Evolutionary conservation across 2,329 filamentous ascomycete genomes (phyloP).

Genomic region (Trichoderma endophyticum): DNA sequence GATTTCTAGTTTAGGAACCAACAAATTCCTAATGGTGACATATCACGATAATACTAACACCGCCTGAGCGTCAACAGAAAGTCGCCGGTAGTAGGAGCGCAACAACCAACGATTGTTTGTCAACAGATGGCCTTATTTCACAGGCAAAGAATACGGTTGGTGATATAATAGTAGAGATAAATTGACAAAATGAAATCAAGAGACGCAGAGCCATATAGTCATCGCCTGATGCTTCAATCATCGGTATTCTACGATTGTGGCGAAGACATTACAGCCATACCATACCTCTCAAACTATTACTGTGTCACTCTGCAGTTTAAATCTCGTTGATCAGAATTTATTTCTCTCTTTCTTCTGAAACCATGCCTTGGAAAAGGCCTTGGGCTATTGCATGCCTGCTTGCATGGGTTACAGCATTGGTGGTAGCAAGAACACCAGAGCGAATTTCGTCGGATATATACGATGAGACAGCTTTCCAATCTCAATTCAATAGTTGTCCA

Average conservation of each 20-base stretch:
- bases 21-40: neutral
- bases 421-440: neutral
- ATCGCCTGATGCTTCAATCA: neutral
- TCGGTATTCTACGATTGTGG: neutral
- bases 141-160: neutral
- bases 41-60: neutral
- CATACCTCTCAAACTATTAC: neutral
- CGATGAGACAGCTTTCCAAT: neutral
- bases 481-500: neutral
- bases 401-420: neutral
- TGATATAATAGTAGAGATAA: neutral
- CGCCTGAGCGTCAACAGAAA: neutral
- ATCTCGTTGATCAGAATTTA: neutral
- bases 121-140: neutral
- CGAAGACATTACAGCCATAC: neutral
- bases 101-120: neutral
- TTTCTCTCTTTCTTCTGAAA: neutral
- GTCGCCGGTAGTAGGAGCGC: neutral
- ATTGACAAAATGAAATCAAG: neutral
- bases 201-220: neutral
- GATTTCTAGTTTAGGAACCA: neutral
- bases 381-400: neutral
- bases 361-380: neutral
- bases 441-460: neutral
- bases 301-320: neutral